Evolutionary conservation across 208 protist genomes (phyloP).

Genomic region (Entamoeba invadens): DNA sequence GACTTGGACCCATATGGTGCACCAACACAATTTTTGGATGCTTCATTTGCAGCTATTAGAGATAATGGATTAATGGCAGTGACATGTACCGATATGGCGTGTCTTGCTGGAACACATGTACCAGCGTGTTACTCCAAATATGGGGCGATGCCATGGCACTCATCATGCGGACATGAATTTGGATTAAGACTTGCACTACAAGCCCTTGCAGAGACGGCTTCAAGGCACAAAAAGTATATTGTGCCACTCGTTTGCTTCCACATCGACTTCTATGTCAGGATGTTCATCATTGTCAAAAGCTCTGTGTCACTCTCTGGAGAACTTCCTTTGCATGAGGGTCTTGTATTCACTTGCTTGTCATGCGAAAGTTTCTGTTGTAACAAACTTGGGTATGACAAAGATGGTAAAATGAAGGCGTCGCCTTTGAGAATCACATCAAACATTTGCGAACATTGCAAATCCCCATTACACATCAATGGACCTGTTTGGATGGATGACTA

Average conservation of each 20-base stretch:
- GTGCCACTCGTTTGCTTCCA: conserved; percentile 1
- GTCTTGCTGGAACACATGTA: background rate
- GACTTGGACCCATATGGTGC: conserved; percentile 28
- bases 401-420: background rate
- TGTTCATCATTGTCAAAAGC: background rate
- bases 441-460: background rate
- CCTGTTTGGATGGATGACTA: background rate
- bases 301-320: background rate
- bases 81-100: conserved; percentile 17
- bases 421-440: background rate
- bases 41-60: conserved; percentile 8
- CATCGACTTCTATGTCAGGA: conserved; percentile 16
- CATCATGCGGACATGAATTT: conserved; percentile 8
- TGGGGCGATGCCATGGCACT: background rate
- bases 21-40: conserved; percentile 4
- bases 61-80: conserved; percentile 12
- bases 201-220: background rate
- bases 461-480: background rate
- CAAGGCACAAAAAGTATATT: background rate
- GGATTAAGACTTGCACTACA: conserved; percentile 4
- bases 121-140: conserved; percentile 8
- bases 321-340: background rate
- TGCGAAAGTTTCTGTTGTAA: background rate
- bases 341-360: background rate
- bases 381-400: background rate